Base-by-base conservation (phyloP, 2,329 filamentous ascomycete species). In the Colletotrichum aenigma region DNA sequence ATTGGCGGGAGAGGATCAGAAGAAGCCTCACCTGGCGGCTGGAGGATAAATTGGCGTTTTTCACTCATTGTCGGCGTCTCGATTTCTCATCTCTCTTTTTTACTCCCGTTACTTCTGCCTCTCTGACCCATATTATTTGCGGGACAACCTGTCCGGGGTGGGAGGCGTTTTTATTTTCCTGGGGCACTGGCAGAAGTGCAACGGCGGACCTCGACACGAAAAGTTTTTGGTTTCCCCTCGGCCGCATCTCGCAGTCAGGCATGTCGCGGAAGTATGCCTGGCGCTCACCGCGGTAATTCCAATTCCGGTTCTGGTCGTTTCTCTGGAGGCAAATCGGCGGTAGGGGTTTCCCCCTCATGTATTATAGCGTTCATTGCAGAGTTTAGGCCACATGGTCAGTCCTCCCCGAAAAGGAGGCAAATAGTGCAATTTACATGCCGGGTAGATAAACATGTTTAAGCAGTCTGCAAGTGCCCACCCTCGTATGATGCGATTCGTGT, bases 311-410 rank as follows among this genome's bases (percentile, higher is more conserved):
- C 43, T 66, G 61, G 52, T 38, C 28, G 55, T 70, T 55, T 38
- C 43, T 34, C 15, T 24, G 52, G 64, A 62, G 68, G 58, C 38
- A 61, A 48, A 24, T 28, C 26, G 66, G 52, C 34, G 60, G 58
- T 32, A 43, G 65, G 69, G 43, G 48, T 64, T 61, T 66, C 65
- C 16, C 64, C 52, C 43, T 52, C 24, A 21, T 77, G 69, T 76
- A 76, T 74, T 74, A 77, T 72, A 73, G 74, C 74, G 64, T n/a
- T 77, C 73, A 65, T 62, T 77, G 76, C 76, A 74, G 67, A 74
- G 56, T 65, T 43, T 34, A 43, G 32, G 76, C 74, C 76, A 70
- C 66, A 38, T 71, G 70, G 74, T 30, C 34, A 28, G 64, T 65
- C 43, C 34, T 75, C 60, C 65, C 32, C 16, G 16, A 24, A 55